These are phyloP conservation scores for Ophioceras dolichostomum DNA, from an alignment of 2,329 filamentous ascomycete genomes.

Conservation along the genomic window DNA sequence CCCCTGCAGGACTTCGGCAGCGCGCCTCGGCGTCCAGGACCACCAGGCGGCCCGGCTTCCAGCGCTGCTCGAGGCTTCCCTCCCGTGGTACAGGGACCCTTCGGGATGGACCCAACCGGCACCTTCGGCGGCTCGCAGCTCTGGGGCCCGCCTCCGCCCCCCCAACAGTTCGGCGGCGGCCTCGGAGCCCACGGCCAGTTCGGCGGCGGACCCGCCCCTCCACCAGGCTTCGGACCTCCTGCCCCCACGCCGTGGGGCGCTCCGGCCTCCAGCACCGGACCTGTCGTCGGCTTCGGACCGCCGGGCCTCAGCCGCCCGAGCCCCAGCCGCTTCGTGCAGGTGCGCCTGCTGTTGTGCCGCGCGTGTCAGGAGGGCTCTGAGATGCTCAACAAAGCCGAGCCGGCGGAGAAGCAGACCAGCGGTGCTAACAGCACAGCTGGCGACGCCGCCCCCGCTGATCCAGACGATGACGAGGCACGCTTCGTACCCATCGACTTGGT, in stretches of 20 bases:
- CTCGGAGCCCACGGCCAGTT: constrained; percentile 3
- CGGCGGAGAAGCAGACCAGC: constrained; percentile 28
- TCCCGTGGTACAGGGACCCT: background rate
- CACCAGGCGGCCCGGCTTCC: constrained; percentile 8
- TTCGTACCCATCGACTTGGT: constrained; percentile 60
- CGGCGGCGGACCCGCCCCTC: constrained; percentile 3
- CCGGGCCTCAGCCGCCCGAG: constrained; percentile 4
- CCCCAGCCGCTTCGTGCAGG: constrained; percentile 35
- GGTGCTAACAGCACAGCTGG: constrained; percentile 8
- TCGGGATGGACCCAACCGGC: constrained; percentile 6
- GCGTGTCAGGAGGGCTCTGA: too few species aligned
- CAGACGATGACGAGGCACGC: constrained; percentile 35
- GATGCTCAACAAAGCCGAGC: too few species aligned
- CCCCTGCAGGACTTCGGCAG: constrained; percentile 24
- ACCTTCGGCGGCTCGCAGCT: constrained; percentile 8
- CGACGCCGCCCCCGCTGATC: constrained; percentile 15
- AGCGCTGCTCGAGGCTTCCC: background rate
- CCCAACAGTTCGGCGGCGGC: background rate
- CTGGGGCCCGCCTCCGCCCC: constrained; percentile 4
- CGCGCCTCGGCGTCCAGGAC: constrained; percentile 11
- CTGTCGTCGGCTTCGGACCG: constrained; percentile 16
- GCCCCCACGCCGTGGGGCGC: constrained; percentile 4
- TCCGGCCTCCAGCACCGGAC: constrained; percentile 6
- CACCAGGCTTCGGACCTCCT: background rate
- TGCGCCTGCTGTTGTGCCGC: constrained; percentile 64